Conservation (phyloP, 1,284 basidiomycete genomes). For the Sanguinoderma infundibulare region DNA sequence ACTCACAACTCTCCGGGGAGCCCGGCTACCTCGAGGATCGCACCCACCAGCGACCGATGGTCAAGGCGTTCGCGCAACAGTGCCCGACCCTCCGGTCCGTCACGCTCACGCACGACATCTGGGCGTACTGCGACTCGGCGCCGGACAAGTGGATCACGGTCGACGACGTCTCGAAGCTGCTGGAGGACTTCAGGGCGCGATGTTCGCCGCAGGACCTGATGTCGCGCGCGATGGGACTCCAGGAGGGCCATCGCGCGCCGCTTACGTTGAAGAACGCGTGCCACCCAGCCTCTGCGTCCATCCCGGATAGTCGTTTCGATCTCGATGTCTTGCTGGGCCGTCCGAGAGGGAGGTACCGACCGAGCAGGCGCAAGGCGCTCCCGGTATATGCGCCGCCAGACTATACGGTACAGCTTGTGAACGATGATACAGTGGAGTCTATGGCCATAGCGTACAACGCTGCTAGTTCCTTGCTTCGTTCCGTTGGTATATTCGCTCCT, state of each 20-base stretch:
- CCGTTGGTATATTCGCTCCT: not conserved
- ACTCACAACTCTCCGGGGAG: not conserved
- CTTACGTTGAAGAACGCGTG: not conserved
- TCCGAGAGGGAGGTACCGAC: not conserved
- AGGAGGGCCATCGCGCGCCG: not conserved
- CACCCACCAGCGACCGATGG: not conserved
- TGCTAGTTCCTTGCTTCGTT: not conserved
- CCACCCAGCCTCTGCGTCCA: not conserved
- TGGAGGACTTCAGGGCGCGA: not conserved
- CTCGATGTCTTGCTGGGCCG: not conserved
- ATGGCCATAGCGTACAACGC: not conserved
- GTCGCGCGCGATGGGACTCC: not conserved
- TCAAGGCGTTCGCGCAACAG: not conserved
- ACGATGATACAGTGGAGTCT: not conserved
- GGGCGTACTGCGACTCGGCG: not conserved
- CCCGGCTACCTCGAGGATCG: not conserved
- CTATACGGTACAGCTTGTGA: not conserved
- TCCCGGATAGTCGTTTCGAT: not conserved
- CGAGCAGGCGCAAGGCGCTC: not conserved
- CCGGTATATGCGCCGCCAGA: not conserved
- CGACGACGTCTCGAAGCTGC: not conserved
- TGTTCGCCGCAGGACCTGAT: not conserved
- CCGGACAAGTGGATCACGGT: not conserved
- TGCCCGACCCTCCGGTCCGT: not conserved
- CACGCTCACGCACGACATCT: not conserved